Conservation (phyloP, 2,329 filamentous ascomycete genomes). For the Trichophyton mentagrophytes region DNA sequence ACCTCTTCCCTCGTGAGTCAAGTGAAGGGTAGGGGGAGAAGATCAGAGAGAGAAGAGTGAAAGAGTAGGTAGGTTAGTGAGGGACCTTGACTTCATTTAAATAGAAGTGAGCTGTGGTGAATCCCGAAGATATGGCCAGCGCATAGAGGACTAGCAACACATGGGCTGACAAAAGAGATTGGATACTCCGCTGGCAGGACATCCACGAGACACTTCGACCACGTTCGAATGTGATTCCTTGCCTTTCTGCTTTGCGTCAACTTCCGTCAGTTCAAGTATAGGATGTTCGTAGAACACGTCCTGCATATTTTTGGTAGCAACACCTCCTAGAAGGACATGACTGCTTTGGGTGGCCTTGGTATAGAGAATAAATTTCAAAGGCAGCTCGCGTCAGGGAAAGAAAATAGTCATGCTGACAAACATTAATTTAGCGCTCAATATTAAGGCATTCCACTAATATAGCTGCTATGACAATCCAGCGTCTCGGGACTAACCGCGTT, state of each 20-base stretch:
- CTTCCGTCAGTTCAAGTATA: neutral
- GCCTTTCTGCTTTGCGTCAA: neutral
- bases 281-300: neutral
- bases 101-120: neutral
- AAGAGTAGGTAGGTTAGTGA: neutral
- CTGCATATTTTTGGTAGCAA: neutral
- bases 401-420: neutral
- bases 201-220: neutral
- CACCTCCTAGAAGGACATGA: neutral
- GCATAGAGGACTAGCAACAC: neutral
- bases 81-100: neutral
- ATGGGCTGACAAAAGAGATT: neutral
- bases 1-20: neutral
- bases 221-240: neutral
- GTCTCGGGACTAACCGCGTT: neutral
- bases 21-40: neutral
- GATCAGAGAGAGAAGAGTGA: neutral
- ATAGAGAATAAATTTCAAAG: neutral
- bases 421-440: neutral
- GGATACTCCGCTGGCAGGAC: neutral
- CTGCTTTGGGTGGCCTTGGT: neutral
- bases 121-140: neutral
- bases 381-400: neutral
- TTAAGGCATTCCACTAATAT: neutral
- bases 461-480: neutral